Percentiles rank a stretch among this genome's conserved stretches.
phyloP scores from a whole-genome alignment of 306 rosid genomes.

The Vigna reflexopilosa region DNA sequence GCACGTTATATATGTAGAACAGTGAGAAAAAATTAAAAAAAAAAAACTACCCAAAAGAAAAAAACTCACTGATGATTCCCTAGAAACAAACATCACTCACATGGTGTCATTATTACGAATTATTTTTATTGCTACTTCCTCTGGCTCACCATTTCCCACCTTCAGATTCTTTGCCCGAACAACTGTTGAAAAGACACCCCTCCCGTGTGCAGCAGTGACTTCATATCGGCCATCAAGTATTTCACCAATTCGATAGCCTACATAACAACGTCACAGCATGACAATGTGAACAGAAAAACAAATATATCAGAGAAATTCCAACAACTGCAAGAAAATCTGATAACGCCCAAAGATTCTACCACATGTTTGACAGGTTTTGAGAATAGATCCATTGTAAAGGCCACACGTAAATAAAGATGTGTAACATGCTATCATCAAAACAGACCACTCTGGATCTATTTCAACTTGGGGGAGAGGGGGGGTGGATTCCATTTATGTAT shows the following conservation, averaged over 20 bases:
- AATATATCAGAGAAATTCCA: background rate
- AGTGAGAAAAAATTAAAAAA: conserved; percentile 21
- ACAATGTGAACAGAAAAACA: conserved; percentile 28
- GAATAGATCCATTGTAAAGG: conserved; percentile 9
- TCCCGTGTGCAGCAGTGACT: conserved; percentile 94
- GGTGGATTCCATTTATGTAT: too few relatives aligned
- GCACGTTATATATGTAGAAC: conserved; percentile 32
- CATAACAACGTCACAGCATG: conserved; percentile 40
- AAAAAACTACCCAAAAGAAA: background rate
- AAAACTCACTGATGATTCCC: conserved; percentile 17
- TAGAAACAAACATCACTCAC: conserved; percentile 56
- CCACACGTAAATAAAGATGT: background rate
- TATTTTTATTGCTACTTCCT: conserved; percentile 94
- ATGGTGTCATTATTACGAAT: conserved; percentile 97
- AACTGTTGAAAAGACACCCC: conserved; percentile 96
- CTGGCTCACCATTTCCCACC: conserved; percentile 81
- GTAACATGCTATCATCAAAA: conserved; percentile 2
- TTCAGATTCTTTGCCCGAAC: conserved; percentile 91
- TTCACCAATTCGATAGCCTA: conserved; percentile 94
- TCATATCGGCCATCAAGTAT: conserved; percentile 95
- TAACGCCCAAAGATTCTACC: background rate
- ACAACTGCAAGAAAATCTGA: conserved; percentile 15
- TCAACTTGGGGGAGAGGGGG: too few relatives aligned
- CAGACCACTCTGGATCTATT: background rate
- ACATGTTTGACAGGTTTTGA: conserved; percentile 1